A percentile compares a stretch with the other conserved stretches of the same genome.
Conservation (phyloP, 2,329 filamentous ascomycete species). For the Graphilbum sp. region DNA sequence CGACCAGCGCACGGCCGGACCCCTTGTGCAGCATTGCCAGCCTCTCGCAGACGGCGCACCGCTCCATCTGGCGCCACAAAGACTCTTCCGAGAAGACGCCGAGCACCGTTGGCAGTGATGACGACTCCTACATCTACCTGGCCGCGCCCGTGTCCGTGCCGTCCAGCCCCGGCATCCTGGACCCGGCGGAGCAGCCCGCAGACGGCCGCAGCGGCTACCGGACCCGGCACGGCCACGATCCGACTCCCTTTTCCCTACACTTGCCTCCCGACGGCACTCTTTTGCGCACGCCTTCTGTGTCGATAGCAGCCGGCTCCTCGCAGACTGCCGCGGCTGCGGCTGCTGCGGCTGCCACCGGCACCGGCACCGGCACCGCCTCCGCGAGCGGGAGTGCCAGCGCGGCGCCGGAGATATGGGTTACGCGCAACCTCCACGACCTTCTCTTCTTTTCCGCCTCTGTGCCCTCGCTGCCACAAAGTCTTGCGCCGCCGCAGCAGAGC, state of each 20-base stretch:
- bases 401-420: no score
- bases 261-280: no score
- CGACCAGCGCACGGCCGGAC: not conserved
- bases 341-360: no score
- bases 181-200: not conserved
- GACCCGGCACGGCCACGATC: not conserved
- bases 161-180: not conserved
- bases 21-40: not conserved
- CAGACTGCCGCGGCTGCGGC: not conserved
- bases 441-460: not conserved
- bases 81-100: slow-evolving; percentile 10
- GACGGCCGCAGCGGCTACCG: no score
- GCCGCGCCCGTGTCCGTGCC: slow-evolving; percentile 1
- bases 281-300: no score
- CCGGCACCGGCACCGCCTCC: not conserved
- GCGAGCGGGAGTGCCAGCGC: no score
- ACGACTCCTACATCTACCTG: slow-evolving; percentile 4
- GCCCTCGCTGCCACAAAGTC: not conserved
- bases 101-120: slow-evolving; percentile 6
- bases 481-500: no score
- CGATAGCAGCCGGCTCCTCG: no score
- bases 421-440: not conserved
- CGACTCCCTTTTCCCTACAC: no score
- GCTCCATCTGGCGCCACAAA: slow-evolving; percentile 7
- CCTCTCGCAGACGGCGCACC: not conserved